Evolutionary conservation across 768 basidiomycete species (phyloP).

Genomic region (Psilocybe subaeruginosa): DNA sequence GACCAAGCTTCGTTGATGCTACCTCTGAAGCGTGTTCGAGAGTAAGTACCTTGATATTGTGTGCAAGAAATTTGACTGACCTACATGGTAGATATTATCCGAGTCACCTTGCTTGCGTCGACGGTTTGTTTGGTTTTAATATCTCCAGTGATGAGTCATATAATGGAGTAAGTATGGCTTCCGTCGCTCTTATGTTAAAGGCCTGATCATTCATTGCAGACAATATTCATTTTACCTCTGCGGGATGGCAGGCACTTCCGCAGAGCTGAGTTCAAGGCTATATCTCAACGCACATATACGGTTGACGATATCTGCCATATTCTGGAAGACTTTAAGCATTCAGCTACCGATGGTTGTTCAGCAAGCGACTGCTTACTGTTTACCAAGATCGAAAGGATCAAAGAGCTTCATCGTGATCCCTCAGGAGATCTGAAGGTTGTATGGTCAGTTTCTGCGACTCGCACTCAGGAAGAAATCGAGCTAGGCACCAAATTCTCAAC

Average conservation of each 20-base stretch:
- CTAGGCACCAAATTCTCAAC: slow-evolving; percentile 8
- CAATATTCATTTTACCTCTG: slow-evolving; percentile 45
- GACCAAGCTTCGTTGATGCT: slow-evolving; percentile 33
- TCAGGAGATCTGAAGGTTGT: slow-evolving; percentile 5
- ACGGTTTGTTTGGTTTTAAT: slow-evolving; percentile 46
- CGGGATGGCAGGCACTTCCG: slow-evolving; percentile 29
- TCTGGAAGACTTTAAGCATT: slow-evolving; percentile 30
- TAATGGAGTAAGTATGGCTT: slow-evolving; percentile 38
- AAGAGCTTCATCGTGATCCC: slow-evolving; percentile 24
- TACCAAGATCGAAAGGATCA: slow-evolving; percentile 35
- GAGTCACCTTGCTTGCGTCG: slow-evolving; percentile 40
- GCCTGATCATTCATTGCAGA: slow-evolving; percentile 1
- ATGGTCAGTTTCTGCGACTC: slow-evolving; percentile 29
- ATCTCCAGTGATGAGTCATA: slow-evolving; percentile 28
- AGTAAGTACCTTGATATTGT: slow-evolving; percentile 23
- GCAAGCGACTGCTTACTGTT: slow-evolving; percentile 45
- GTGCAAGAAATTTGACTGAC: background rate
- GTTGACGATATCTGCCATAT: slow-evolving; percentile 26
- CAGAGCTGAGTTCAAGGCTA: slow-evolving; percentile 15
- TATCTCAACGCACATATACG: slow-evolving; percentile 27
- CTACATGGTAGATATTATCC: slow-evolving; percentile 36
- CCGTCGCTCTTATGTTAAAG: background rate
- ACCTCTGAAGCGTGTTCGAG: slow-evolving; percentile 36
- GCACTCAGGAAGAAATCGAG: slow-evolving; percentile 10
- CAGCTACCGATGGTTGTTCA: slow-evolving; percentile 28